phyloP scores from a whole-genome alignment of 2,329 filamentous ascomycete genomes.

The Alternaria sp. region DNA sequence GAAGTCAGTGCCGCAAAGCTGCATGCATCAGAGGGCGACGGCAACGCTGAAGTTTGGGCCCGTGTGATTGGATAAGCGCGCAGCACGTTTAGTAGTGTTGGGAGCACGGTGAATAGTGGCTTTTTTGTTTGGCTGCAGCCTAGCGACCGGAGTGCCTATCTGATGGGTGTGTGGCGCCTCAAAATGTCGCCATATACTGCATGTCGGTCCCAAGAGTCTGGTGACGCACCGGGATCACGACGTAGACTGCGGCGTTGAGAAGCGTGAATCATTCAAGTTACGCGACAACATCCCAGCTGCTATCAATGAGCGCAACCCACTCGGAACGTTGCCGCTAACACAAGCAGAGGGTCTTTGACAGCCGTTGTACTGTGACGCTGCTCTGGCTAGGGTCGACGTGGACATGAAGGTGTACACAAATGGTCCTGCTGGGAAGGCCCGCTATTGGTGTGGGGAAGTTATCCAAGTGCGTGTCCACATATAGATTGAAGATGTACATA shows the following conservation, averaged over 20 bases:
- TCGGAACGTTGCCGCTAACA: background rate
- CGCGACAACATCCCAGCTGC: slow-evolving; percentile 31
- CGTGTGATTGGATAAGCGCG: slow-evolving; percentile 43
- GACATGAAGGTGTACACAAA: slow-evolving; percentile 9
- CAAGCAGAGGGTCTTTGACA: slow-evolving; percentile 1
- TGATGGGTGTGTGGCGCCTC: slow-evolving; percentile 32
- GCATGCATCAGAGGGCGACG: slow-evolving; percentile 48
- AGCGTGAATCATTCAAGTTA: slow-evolving; percentile 33
- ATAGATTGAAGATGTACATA: slow-evolving; percentile 5
- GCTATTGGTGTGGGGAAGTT: slow-evolving; percentile 14
- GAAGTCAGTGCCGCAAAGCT: slow-evolving; percentile 63
- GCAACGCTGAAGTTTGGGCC: slow-evolving; percentile 45
- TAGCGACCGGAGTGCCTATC: slow-evolving; percentile 21
- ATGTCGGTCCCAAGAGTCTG: slow-evolving; percentile 33
- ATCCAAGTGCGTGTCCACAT: slow-evolving; percentile 11
- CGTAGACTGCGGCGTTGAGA: slow-evolving; percentile 26
- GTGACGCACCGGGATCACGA: slow-evolving; percentile 38
- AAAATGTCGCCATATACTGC: slow-evolving; percentile 41
- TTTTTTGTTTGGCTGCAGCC: slow-evolving; percentile 31
- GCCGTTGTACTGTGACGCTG: background rate
- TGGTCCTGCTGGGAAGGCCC: background rate
- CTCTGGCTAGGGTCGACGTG: background rate
- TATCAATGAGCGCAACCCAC: slow-evolving; percentile 7
- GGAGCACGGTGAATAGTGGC: slow-evolving; percentile 43
- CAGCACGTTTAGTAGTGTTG: slow-evolving; percentile 24